These are phyloP conservation scores for Scenedesmus sp. DNA, from an alignment of 163 green algal species.

Conservation along the genomic window DNA sequence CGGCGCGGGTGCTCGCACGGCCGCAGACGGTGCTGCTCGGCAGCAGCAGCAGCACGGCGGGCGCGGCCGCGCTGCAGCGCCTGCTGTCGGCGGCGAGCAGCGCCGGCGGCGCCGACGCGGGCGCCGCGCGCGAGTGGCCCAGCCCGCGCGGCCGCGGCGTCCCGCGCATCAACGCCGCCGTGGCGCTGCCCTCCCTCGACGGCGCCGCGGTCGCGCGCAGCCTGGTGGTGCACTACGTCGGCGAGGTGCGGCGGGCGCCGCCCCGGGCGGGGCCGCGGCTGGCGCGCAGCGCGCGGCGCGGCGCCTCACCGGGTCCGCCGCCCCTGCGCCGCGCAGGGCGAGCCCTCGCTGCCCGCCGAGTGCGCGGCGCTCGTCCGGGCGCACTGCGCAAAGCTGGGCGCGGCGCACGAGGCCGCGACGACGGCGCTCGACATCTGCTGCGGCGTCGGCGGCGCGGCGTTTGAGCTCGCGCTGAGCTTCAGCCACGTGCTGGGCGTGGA, in stretches of 20 bases:
- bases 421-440: conserved; percentile 58
- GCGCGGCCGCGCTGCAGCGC: too few species aligned
- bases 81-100: too few species aligned
- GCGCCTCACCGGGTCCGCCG: neutral
- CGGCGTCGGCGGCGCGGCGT: conserved; percentile 48
- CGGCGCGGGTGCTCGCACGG: too few species aligned
- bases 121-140: too few species aligned
- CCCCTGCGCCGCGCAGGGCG: neutral
- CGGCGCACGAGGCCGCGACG: conserved; percentile 20
- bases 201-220: conserved; percentile 26
- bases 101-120: too few species aligned
- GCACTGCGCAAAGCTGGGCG: conserved; percentile 37
- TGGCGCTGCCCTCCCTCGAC: conserved; percentile 15
- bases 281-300: neutral
- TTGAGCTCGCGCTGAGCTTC: conserved; percentile 49
- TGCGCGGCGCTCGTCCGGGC: conserved; percentile 40
- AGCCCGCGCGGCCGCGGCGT: too few species aligned
- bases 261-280: neutral
- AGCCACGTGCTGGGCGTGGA: conserved; percentile 43
- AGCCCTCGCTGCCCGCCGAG: neutral
- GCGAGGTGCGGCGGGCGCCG: neutral
- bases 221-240: conserved; percentile 26
- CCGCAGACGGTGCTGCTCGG: too few species aligned
- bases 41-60: too few species aligned
- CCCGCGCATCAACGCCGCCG: conserved; percentile 34